These are phyloP conservation scores for Penicillium sp. DNA, from an alignment of 2,329 filamentous ascomycete genomes.

Conservation along the genomic window DNA sequence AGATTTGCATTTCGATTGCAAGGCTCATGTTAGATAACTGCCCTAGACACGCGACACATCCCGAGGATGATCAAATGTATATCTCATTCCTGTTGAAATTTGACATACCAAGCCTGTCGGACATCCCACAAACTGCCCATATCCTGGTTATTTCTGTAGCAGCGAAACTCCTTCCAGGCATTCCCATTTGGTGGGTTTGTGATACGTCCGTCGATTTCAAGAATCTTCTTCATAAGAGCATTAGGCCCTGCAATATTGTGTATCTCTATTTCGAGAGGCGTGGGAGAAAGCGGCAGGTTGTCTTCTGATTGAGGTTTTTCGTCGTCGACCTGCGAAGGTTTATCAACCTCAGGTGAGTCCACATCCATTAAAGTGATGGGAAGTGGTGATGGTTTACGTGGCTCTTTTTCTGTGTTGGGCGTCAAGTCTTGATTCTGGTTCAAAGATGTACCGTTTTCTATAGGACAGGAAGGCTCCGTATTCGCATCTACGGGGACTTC, in stretches of 20 bases:
- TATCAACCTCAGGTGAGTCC: neutral
- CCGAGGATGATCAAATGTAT: too few relatives aligned
- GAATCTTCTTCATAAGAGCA: slow-evolving; percentile 30
- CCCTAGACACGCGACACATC: neutral
- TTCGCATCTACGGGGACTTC: neutral
- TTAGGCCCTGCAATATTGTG: slow-evolving; percentile 26
- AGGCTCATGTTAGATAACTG: neutral
- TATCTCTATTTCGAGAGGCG: slow-evolving; percentile 23
- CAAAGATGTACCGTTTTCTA: neutral
- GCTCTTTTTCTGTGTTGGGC: neutral
- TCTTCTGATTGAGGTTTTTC: slow-evolving; percentile 12
- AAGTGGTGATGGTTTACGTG: neutral
- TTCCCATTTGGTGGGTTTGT: slow-evolving; percentile 30
- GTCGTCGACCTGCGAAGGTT: neutral
- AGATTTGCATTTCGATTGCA: neutral
- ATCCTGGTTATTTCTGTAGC: slow-evolving; percentile 43
- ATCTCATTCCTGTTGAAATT: slow-evolving; percentile 19
- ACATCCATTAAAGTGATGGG: neutral
- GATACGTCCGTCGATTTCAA: slow-evolving; percentile 39
- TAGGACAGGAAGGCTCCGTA: neutral
- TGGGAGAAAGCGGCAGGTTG: neutral
- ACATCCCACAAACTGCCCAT: slow-evolving; percentile 45
- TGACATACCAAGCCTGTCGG: slow-evolving; percentile 36
- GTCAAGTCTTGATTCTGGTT: neutral
- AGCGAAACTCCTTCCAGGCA: slow-evolving; percentile 43